Conservation (phyloP, 495 filamentous ascomycete species). For the Bacidia gigantensis region DNA sequence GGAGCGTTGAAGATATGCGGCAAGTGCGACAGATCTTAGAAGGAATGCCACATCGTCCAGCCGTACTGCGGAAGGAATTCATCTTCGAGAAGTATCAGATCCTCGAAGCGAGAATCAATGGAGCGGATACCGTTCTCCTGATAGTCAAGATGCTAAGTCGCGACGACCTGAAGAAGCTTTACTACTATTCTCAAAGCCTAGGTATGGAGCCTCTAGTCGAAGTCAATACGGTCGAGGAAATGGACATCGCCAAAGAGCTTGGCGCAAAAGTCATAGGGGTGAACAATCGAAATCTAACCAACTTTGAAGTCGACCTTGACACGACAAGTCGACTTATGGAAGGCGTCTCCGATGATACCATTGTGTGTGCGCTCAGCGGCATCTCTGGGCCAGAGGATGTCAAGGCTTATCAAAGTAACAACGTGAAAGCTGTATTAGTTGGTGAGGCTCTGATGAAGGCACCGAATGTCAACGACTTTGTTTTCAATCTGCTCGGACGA, state of each 20-base stretch:
- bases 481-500: slow-evolving; percentile 62
- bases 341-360: slow-evolving; percentile 70
- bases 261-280: slow-evolving; percentile 94
- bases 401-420: slow-evolving; percentile 70
- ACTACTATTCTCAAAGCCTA: slow-evolving; percentile 73
- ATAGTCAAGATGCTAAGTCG: slow-evolving; percentile 96
- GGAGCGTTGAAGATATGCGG: slow-evolving; percentile 84
- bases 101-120: slow-evolving; percentile 81
- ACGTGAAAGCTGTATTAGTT: slow-evolving; percentile 84
- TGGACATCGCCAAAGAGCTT: slow-evolving; percentile 71
- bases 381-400: slow-evolving; percentile 89
- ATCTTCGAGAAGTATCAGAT: slow-evolving; percentile 98
- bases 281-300: slow-evolving; percentile 92
- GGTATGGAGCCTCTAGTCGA: slow-evolving; percentile 98
- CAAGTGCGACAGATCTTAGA: slow-evolving; percentile 76
- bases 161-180: slow-evolving; percentile 61
- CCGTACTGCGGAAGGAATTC: slow-evolving; percentile 89
- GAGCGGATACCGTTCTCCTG: slow-evolving; percentile 86
- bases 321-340: slow-evolving; percentile 85
- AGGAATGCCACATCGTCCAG: slow-evolving; percentile 81
- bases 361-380: slow-evolving; percentile 87
- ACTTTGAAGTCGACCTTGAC: slow-evolving; percentile 89
- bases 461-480: slow-evolving; percentile 61
- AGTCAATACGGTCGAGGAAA: slow-evolving; percentile 88
- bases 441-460: slow-evolving; percentile 95